A percentile compares a stretch with the other conserved stretches of the same genome.
phyloP scores from a whole-genome alignment of 345 rosid genomes.

The Odontarrhena argentea region DNA sequence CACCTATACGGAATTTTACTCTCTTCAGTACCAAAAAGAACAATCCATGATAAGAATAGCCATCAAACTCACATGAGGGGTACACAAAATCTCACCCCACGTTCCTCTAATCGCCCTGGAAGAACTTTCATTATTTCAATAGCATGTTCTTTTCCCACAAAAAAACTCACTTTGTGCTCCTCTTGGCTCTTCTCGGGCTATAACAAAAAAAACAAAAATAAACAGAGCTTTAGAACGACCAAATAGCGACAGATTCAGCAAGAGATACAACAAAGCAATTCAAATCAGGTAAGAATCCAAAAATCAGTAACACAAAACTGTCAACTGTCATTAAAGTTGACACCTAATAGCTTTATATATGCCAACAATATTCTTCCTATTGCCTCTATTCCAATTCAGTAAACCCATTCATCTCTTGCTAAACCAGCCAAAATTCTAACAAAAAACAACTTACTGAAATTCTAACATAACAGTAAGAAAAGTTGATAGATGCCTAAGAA shows the following conservation, averaged over 20 bases:
- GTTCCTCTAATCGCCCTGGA: constrained; percentile 56
- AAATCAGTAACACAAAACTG: constrained; percentile 14
- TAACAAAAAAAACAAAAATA: constrained; percentile 25
- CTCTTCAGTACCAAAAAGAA: constrained; percentile 7
- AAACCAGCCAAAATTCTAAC: constrained; percentile 1
- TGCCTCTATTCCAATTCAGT: not conserved
- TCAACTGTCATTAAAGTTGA: constrained; percentile 1
- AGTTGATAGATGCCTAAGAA: constrained; percentile 2
- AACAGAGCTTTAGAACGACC: not conserved
- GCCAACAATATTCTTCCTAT: not conserved
- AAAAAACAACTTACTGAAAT: not conserved
- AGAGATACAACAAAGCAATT: constrained; percentile 1
- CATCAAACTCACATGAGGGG: not conserved
- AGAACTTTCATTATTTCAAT: constrained; percentile 53
- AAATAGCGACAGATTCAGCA: constrained; percentile 15
- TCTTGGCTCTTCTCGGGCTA: constrained; percentile 76
- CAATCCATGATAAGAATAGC: constrained; percentile 23
- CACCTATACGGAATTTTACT: constrained; percentile 47
- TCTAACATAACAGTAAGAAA: not conserved
- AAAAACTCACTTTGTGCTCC: constrained; percentile 82
- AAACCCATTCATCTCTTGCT: not conserved
- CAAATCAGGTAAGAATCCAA: constrained; percentile 4
- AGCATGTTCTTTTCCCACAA: constrained; percentile 57
- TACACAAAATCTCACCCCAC: constrained; percentile 55
- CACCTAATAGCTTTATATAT: not conserved